Conservation (phyloP, 1,284 basidiomycete species). For the Fomitopsis betulina region DNA sequence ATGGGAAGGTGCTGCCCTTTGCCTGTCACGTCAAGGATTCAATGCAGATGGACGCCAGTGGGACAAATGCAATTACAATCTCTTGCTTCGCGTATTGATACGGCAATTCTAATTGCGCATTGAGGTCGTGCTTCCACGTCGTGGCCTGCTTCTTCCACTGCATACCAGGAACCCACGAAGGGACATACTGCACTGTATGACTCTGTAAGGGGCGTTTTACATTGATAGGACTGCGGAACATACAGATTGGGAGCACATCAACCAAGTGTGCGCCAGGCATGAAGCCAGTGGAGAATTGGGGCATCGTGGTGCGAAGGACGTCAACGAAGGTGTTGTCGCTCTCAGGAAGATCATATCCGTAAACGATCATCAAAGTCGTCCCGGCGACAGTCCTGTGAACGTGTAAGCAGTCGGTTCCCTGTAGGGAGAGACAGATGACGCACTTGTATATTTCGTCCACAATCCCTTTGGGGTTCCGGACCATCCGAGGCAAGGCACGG, state of each 20-base stretch:
- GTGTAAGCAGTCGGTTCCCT: background rate
- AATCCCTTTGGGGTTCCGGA: constrained; percentile 49
- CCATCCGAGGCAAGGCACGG: constrained; percentile 48
- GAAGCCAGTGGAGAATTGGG: constrained; percentile 5
- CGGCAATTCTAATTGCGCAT: constrained; percentile 18
- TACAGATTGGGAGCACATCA: constrained; percentile 9
- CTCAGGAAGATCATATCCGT: constrained; percentile 6
- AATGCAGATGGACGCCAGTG: too few relatives aligned
- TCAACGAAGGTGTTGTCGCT: constrained; percentile 8
- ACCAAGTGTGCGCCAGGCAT: constrained; percentile 11
- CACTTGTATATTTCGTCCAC: constrained; percentile 52
- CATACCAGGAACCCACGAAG: constrained; percentile 12
- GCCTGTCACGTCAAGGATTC: constrained; percentile 13
- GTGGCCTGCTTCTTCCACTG: constrained; percentile 7
- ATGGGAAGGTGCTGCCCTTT: constrained; percentile 22
- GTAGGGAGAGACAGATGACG: constrained; percentile 12
- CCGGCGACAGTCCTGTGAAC: constrained; percentile 1
- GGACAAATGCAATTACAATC: constrained; percentile 12
- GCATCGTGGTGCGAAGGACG: constrained; percentile 7
- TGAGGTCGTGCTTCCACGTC: constrained; percentile 7
- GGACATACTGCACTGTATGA: constrained; percentile 15
- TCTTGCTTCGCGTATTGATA: constrained; percentile 20
- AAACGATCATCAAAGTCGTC: constrained; percentile 5
- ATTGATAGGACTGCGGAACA: background rate
- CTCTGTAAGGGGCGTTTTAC: background rate